phyloP scores from a whole-genome alignment of 345 rosid species.

The Lepidium didymum region DNA sequence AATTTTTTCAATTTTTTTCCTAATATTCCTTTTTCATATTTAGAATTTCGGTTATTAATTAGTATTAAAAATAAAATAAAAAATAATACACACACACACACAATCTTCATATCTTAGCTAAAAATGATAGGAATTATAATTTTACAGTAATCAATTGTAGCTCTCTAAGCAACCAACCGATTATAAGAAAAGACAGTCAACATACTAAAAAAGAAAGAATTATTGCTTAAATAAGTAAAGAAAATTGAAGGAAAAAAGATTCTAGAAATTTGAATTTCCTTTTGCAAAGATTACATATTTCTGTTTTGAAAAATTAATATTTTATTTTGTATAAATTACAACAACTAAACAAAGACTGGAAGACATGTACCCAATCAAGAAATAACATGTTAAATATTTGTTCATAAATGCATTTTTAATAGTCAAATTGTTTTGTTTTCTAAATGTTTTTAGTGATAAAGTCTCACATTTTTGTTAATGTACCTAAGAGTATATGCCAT shows the following conservation, averaged over 20 bases:
- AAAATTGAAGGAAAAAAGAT: not conserved
- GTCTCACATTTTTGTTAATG: not conserved
- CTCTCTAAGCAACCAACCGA: not conserved
- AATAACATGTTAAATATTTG: not conserved
- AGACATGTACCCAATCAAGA: not conserved
- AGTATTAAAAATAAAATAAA: too few species aligned
- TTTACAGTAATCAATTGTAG: not conserved
- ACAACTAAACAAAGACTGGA: not conserved
- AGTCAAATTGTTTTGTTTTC: not conserved
- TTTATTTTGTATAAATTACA: not conserved
- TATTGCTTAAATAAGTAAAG: not conserved
- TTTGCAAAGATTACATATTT: not conserved
- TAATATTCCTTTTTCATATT: too few species aligned
- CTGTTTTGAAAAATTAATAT: not conserved
- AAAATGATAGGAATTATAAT: not conserved
- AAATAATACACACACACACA: too few species aligned
- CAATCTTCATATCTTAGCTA: not conserved
- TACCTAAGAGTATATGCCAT: not conserved
- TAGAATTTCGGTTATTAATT: too few species aligned
- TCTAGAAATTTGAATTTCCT: not conserved
- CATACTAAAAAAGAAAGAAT: not conserved
- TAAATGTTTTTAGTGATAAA: not conserved
- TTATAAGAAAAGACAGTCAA: not conserved
- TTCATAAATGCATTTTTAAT: not conserved
- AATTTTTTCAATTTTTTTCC: not conserved